Evolutionary conservation across 305 asterid genomes (phyloP), one percentile per base, ranked within the genome.

Genomic region (Fraxinus angustifolia): DNA sequence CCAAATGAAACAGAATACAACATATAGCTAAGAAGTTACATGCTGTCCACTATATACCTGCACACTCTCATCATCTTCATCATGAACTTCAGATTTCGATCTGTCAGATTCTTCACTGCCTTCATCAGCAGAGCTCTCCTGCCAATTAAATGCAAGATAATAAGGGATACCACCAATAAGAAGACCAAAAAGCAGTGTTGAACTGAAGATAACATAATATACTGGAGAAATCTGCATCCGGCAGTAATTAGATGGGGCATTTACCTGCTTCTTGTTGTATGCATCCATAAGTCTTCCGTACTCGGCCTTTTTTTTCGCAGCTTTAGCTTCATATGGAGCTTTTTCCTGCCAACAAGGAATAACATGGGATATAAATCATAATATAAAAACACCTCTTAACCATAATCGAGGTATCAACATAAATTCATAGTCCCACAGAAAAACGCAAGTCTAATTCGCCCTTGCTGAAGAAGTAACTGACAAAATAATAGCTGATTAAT

Each of bases 271-370:
- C 81, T 89, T 95, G 87, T 91, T 93, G 88, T 95, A 95, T 73
- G 97, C 93, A 81, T 83, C 84, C 93, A 95, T 87, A 65, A 90
- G 90, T 85, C 88, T 91, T 79, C 87, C 99, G 36, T 95, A 95
- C 73, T 95, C 98, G 0, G 82, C 68, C 86, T 93, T 95, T 89
- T 83, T 92, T 86, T 93, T 90, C 40, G 94, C 94, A 85, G 98
- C 98, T 90, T 90, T 93, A 82, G 97, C 94, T 91, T 95, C 98
- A 80, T 83, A 92, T n/a, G 99, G 99, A 78, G 98, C 97, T 84
- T 93, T 95, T 81, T 93, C 99, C 97, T 92, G 87, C 83, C 84
- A 80, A 82, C 19, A 83, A 71, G 19, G 74, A 60, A 70, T 42
- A 70, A 80, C 76, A 81, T 26, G 53, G 26, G 38, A 16, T 67